Percentiles rank a stretch among this genome's conserved stretches.
phyloP scores from a whole-genome alignment of 495 filamentous ascomycete species.

The Penicillium goetzii region DNA sequence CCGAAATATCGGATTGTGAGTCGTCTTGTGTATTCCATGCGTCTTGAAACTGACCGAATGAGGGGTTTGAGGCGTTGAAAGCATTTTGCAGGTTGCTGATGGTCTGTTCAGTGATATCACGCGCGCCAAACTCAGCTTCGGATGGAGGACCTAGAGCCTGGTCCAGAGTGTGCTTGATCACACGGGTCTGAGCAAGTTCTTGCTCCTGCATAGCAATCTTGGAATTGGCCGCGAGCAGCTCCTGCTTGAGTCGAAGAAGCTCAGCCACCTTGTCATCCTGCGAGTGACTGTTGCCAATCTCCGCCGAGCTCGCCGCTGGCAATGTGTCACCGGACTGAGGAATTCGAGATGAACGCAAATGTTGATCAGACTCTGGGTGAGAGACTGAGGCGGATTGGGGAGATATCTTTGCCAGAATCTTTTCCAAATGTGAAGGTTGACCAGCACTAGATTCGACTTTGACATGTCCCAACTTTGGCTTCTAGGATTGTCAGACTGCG shows the following conservation, averaged over 20 bases:
- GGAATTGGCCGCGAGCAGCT: slow-evolving; percentile 77
- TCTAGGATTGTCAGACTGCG: slow-evolving; percentile 52
- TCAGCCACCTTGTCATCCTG: slow-evolving; percentile 47
- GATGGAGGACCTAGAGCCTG: slow-evolving; percentile 68
- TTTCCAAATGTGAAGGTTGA: slow-evolving; percentile 43
- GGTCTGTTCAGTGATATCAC: slow-evolving; percentile 57
- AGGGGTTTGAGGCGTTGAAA: slow-evolving; percentile 56
- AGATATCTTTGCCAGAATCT: slow-evolving; percentile 42
- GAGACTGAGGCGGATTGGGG: slow-evolving; percentile 30
- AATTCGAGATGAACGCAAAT: slow-evolving; percentile 57
- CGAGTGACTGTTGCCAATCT: slow-evolving; percentile 19
- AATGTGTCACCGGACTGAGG: slow-evolving; percentile 59
- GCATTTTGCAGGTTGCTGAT: slow-evolving; percentile 56
- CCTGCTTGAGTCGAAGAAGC: slow-evolving; percentile 63
- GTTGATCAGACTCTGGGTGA: slow-evolving; percentile 50
- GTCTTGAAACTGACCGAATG: slow-evolving; percentile 57
- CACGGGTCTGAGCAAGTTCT: slow-evolving; percentile 78
- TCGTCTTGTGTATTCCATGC: slow-evolving; percentile 71
- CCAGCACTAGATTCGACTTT: slow-evolving; percentile 29
- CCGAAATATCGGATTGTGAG: slow-evolving; percentile 63
- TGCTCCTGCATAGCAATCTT: slow-evolving; percentile 82
- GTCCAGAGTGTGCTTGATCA: slow-evolving; percentile 74
- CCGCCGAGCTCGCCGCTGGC: slow-evolving; percentile 43
- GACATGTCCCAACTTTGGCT: slow-evolving; percentile 54
- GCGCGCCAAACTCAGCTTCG: slow-evolving; percentile 55